phyloP scores from a whole-genome alignment of 495 filamentous ascomycete genomes.

The Lepidopterella palustris region DNA sequence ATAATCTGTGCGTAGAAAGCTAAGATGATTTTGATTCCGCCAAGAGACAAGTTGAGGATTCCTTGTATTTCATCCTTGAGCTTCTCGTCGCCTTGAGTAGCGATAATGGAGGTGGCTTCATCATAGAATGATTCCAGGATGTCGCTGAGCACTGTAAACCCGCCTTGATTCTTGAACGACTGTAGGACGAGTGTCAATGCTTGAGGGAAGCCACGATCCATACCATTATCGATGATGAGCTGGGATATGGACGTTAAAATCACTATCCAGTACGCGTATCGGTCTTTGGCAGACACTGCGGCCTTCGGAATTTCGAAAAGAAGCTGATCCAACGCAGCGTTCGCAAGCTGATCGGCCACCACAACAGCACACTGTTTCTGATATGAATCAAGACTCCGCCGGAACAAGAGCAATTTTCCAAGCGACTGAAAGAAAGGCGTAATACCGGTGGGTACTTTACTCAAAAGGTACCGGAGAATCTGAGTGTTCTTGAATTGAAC shows the following conservation, averaged over 20 bases:
- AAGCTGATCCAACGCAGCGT: slow-evolving; percentile 62
- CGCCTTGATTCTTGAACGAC: slow-evolving; percentile 75
- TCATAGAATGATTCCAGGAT: slow-evolving; percentile 68
- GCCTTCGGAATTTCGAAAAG: slow-evolving; percentile 41
- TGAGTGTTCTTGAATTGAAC: slow-evolving; percentile 71
- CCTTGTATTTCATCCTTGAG: slow-evolving; percentile 17
- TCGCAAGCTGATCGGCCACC: slow-evolving; percentile 73
- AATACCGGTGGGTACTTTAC: slow-evolving; percentile 62
- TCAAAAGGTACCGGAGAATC: slow-evolving; percentile 67
- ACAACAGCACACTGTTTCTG: slow-evolving; percentile 58
- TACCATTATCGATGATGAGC: slow-evolving; percentile 62
- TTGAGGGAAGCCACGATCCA: slow-evolving; percentile 55
- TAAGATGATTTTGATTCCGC: slow-evolving; percentile 76
- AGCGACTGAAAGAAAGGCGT: slow-evolving; percentile 72
- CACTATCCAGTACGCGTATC: slow-evolving; percentile 72
- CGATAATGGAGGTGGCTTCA: slow-evolving; percentile 49
- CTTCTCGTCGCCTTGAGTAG: slow-evolving; percentile 37
- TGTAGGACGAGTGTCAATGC: slow-evolving; percentile 74
- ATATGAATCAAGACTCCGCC: slow-evolving; percentile 58
- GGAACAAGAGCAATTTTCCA: slow-evolving; percentile 69
- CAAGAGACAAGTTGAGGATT: slow-evolving; percentile 25
- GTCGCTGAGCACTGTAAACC: slow-evolving; percentile 64
- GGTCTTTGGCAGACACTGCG: slow-evolving; percentile 41
- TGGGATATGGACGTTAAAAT: slow-evolving; percentile 70
- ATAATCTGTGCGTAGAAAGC: slow-evolving; percentile 70